phyloP scores from a whole-genome alignment of 192 early-diverging fungal genomes.

The Coemansia asiatica region DNA sequence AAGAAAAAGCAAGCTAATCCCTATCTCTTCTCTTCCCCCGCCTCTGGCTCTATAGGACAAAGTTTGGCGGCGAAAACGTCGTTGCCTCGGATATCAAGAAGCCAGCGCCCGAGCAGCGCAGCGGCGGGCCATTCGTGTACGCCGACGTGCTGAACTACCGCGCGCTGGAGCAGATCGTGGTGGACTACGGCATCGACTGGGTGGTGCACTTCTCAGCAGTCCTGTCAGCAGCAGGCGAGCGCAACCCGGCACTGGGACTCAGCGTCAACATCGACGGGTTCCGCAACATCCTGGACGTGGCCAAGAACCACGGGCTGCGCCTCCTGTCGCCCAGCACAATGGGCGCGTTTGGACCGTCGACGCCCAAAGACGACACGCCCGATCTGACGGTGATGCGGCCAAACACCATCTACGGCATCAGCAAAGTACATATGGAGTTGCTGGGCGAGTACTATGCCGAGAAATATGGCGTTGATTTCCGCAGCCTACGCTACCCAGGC shows the following conservation, averaged over 20 bases:
- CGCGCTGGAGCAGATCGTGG: constrained; percentile 63
- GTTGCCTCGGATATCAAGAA: constrained; percentile 67
- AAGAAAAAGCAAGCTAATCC: too few relatives aligned
- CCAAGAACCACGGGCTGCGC: constrained; percentile 59
- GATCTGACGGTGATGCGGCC: constrained; percentile 68
- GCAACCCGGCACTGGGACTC: constrained; percentile 59
- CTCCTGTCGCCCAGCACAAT: constrained; percentile 66
- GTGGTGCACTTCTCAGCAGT: constrained; percentile 68
- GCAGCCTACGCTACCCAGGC: constrained; percentile 65
- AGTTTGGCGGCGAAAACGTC: constrained; percentile 64
- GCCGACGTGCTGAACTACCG: constrained; percentile 67
- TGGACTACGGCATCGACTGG: constrained; percentile 67
- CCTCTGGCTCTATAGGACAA: constrained; percentile 28
- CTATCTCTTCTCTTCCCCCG: too few relatives aligned
- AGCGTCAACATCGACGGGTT: constrained; percentile 68
- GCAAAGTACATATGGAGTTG: constrained; percentile 66
- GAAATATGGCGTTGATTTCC: constrained; percentile 66
- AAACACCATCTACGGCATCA: constrained; percentile 70
- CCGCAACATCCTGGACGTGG: constrained; percentile 64
- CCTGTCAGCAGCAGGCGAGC: constrained; percentile 67
- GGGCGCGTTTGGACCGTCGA: constrained; percentile 69
- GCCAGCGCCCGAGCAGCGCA: constrained; percentile 55
- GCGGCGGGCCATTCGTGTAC: constrained; percentile 63
- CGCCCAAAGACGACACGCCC: constrained; percentile 62
- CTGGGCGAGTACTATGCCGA: constrained; percentile 68